Base-by-base conservation (phyloP, 2,329 filamentous ascomycete genomes). In the Escovopsis weberi region DNA sequence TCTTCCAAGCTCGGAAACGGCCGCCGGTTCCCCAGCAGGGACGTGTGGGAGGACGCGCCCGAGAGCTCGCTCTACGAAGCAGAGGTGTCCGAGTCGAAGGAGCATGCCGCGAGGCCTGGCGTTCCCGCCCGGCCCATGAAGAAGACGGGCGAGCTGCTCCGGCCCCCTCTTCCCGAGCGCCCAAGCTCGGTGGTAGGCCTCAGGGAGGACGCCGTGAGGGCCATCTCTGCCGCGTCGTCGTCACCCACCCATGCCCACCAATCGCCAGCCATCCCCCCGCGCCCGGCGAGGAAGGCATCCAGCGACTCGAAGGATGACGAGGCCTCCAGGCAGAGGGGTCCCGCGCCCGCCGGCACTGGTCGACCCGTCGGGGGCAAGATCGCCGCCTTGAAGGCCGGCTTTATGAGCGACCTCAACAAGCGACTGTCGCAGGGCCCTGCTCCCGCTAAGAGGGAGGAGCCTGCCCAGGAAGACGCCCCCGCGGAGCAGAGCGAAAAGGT, bases 11-110 rank as follows among this genome's bases (percentile, higher is more conserved):
- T 80, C 5, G 67, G 66, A 12, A 57, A 73, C 51, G 68, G 77
- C 45, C 78, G 80, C 41, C 78, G 80, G 41, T 96, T 96, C 59
- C 89, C 89, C 0, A 94, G 88, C 58, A 78, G 79, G 43, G 89
- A 96, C 61, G 78, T 95, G 36, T 95, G 89, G 89, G 89, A 96
- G 64, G 89, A 96, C 59, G 80, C 76, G 0, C 89, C 89, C 1
- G 86, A 94, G 53, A 89, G 85, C 54, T 74, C 84, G 44, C 73
- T 82, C 48, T 72, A 93, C 18, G 78, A 87, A 54, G 83, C 88
- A 0, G 88, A 82, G 1, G 79, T 93, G 55, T 60, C 50, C 49
- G 61, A 51, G 47, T 52, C 59, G 10, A 54, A 51, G 6, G 45
- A 55, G 40, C 53, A 58, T 11, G 53, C 56, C 44, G 38, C 39